Conservation (phyloP, 495 filamentous ascomycete genomes). For the Xylaria bambusicola region DNA sequence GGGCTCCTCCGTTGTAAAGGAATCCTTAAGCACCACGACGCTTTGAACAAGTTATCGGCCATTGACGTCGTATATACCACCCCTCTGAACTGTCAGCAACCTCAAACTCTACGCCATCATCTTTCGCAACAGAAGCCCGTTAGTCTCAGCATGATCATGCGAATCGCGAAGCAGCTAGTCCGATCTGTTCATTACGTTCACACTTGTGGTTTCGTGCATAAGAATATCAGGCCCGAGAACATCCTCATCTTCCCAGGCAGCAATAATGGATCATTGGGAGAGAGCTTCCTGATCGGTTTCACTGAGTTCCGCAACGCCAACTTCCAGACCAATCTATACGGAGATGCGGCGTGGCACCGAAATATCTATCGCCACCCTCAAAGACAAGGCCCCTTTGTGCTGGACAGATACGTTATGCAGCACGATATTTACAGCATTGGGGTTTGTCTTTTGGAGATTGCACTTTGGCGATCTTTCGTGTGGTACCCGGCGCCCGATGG, state of each 20-base stretch:
- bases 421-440: slow-evolving; percentile 59
- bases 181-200: slow-evolving; percentile 54
- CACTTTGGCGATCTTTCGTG: slow-evolving; percentile 57
- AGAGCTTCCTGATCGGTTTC: slow-evolving; percentile 53
- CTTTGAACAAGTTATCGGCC: slow-evolving; percentile 1
- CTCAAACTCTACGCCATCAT: slow-evolving; percentile 3
- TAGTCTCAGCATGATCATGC: slow-evolving; percentile 24
- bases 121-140: slow-evolving; percentile 2
- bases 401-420: slow-evolving; percentile 55
- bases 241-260: slow-evolving; percentile 42
- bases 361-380: slow-evolving; percentile 61
- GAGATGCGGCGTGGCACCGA: slow-evolving; percentile 48
- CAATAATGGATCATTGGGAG: not conserved
- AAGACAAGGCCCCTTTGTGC: slow-evolving; percentile 46
- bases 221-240: slow-evolving; percentile 58
- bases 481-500: slow-evolving; percentile 18
- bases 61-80: slow-evolving; percentile 25
- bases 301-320: slow-evolving; percentile 48
- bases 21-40: slow-evolving; percentile 27
- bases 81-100: not conserved
- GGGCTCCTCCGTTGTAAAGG: slow-evolving; percentile 53
- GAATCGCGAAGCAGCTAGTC: slow-evolving; percentile 49
- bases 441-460: slow-evolving; percentile 56
- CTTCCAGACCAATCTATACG: slow-evolving; percentile 37
- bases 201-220: slow-evolving; percentile 56